These are phyloP conservation scores for Coccomyxa subellipsoidea DNA, from an alignment of 163 green algal species.

Conservation along the genomic window DNA sequence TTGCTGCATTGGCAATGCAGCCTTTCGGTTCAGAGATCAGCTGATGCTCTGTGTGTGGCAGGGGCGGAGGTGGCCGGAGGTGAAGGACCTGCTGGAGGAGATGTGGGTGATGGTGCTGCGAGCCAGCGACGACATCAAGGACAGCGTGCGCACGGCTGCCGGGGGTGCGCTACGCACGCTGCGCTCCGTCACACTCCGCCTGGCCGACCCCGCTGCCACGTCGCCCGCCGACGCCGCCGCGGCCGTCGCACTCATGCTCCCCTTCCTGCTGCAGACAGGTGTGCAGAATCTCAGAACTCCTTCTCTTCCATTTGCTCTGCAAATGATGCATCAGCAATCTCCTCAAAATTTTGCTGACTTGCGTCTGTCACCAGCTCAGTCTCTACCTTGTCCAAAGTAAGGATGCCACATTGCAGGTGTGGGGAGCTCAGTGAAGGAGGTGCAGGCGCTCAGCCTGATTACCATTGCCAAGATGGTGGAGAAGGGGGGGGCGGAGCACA, in stretches of 20 bases:
- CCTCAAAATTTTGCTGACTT: too few species aligned
- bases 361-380: too few species aligned
- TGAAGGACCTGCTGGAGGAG: conserved; percentile 51
- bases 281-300: neutral
- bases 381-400: neutral
- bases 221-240: conserved; percentile 36
- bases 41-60: conserved; percentile 19
- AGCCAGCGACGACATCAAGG: conserved; percentile 83
- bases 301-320: neutral
- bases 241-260: conserved; percentile 61
- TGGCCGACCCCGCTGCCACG: conserved; percentile 40
- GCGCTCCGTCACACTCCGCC: conserved; percentile 63
- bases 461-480: conserved; percentile 63
- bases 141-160: conserved; percentile 69
- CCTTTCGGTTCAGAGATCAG: too few species aligned
- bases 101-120: conserved; percentile 79
- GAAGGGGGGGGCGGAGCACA: conserved; percentile 35
- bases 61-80: conserved; percentile 63
- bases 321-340: neutral
- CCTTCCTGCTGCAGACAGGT: conserved; percentile 71
- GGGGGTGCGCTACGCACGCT: conserved; percentile 43
- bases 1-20: too few species aligned
- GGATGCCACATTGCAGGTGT: conserved; percentile 22
- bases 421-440: conserved; percentile 29
- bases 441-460: conserved; percentile 55